A percentile compares a stretch with the other conserved stretches of the same genome.
These are phyloP conservation scores for Avena atlantica DNA, from an alignment of 176 grass and related monocot genomes.

Conservation along the genomic window DNA sequence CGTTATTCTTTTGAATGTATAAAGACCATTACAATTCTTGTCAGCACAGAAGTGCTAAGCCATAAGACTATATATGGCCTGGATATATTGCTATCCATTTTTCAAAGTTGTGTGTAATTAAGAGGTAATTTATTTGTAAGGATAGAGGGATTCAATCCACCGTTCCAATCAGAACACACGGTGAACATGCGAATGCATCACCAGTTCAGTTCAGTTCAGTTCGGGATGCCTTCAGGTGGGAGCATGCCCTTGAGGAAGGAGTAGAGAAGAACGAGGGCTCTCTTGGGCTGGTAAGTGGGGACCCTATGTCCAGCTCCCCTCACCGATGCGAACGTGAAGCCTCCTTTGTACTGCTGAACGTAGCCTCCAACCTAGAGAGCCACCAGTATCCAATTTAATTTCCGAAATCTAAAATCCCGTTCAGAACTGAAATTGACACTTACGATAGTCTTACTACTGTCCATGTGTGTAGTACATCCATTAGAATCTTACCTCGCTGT, in stretches of 20 bases:
- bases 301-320: constrained; percentile 59
- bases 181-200: background rate
- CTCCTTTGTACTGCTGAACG: constrained; percentile 44
- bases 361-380: constrained; percentile 55
- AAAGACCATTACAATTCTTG: too few relatives aligned
- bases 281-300: constrained; percentile 49
- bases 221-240: constrained; percentile 38
- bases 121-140: background rate
- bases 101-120: background rate
- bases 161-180: background rate
- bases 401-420: background rate
- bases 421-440: background rate
- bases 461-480: background rate
- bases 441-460: too few relatives aligned
- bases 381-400: background rate
- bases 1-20: too few relatives aligned
- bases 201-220: background rate
- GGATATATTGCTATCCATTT: too few relatives aligned
- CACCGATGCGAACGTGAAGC: constrained; percentile 51
- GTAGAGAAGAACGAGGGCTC: constrained; percentile 51
- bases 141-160: background rate
- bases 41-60: too few relatives aligned
- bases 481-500: constrained; percentile 22
- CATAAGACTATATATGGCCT: too few relatives aligned
- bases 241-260: constrained; percentile 53